phyloP scores from a whole-genome alignment of 108 stramenopile genomes.

The Cyclostephanos tholiformis region DNA sequence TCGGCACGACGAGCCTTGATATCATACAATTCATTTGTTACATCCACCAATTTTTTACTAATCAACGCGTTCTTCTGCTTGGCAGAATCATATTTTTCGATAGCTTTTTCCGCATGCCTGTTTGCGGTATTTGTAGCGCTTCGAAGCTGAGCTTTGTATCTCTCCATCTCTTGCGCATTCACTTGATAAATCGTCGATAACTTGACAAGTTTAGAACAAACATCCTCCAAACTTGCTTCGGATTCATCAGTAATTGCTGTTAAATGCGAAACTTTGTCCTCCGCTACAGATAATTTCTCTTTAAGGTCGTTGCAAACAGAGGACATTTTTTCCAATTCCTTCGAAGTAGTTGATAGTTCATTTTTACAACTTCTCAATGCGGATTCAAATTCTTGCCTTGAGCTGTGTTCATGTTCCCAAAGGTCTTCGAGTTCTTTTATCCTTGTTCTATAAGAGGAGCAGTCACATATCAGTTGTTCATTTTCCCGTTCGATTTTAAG shows the following conservation, averaged over 20 bases:
- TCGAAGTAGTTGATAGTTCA: conserved; percentile 22
- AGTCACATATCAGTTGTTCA: conserved; percentile 19
- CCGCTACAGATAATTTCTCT: conserved; percentile 21
- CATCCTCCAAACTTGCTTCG: conserved; percentile 34
- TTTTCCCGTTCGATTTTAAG: conserved; percentile 16
- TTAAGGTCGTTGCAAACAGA: conserved; percentile 11
- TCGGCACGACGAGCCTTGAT: conserved; percentile 35
- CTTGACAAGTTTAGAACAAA: conserved; percentile 40
- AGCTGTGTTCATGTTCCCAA: conserved; percentile 23
- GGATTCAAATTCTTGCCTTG: neutral
- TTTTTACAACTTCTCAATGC: conserved; percentile 24
- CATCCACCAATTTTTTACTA: conserved; percentile 27
- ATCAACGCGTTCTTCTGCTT: conserved; percentile 24
- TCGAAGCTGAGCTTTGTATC: conserved; percentile 35
- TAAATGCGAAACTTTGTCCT: conserved; percentile 23
- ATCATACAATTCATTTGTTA: conserved; percentile 25
- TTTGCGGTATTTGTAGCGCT: conserved; percentile 29
- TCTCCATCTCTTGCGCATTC: conserved; percentile 39
- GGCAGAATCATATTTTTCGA: conserved; percentile 28
- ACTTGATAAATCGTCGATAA: conserved; percentile 40
- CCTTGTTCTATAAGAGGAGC: conserved; percentile 17
- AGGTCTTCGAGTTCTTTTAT: conserved; percentile 38
- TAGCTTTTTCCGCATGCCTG: conserved; percentile 30
- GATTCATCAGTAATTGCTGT: conserved; percentile 19
- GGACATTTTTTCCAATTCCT: conserved; percentile 31